Percentiles rank a stretch among this genome's conserved stretches.
These are phyloP conservation scores for Psidium guajava DNA, from an alignment of 345 rosid species.

Conservation along the genomic window DNA sequence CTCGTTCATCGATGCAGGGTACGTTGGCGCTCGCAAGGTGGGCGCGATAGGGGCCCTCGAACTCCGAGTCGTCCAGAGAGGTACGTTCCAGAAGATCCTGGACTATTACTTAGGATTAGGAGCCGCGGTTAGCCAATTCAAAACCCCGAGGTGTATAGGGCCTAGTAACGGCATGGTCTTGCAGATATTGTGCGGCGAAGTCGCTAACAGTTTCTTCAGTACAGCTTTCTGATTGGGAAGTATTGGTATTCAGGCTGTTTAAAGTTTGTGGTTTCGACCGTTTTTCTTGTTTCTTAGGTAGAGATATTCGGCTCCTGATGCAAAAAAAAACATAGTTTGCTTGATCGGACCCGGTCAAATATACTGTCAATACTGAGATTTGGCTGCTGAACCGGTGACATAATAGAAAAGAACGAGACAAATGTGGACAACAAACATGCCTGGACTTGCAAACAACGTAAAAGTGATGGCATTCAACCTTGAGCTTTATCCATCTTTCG, in stretches of 20 bases:
- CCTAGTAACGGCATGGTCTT: conserved; percentile 38
- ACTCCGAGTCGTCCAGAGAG: conserved; percentile 50
- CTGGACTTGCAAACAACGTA: not conserved
- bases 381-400: not conserved
- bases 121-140: conserved; percentile 69
- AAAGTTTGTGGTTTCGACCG: not conserved
- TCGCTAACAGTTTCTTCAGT: conserved; percentile 44
- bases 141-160: conserved; percentile 74
- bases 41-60: conserved; percentile 72
- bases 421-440: not conserved
- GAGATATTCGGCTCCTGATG: not conserved
- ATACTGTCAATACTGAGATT: not conserved
- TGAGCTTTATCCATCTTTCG: not conserved
- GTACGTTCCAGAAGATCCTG: conserved; percentile 65
- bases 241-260: not conserved
- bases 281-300: not conserved
- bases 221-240: conserved; percentile 22
- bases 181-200: conserved; percentile 53
- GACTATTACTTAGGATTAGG: conserved; percentile 71
- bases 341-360: not conserved
- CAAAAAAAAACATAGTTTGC: not conserved
- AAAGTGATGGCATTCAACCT: not conserved
- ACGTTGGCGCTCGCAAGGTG: conserved; percentile 58
- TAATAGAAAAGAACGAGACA: not conserved
- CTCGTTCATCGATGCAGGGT: conserved; percentile 70